A percentile compares a stretch with the other conserved stretches of the same genome.
phyloP scores from a whole-genome alignment of 768 basidiomycete genomes.

The Polyporus arcularius region DNA sequence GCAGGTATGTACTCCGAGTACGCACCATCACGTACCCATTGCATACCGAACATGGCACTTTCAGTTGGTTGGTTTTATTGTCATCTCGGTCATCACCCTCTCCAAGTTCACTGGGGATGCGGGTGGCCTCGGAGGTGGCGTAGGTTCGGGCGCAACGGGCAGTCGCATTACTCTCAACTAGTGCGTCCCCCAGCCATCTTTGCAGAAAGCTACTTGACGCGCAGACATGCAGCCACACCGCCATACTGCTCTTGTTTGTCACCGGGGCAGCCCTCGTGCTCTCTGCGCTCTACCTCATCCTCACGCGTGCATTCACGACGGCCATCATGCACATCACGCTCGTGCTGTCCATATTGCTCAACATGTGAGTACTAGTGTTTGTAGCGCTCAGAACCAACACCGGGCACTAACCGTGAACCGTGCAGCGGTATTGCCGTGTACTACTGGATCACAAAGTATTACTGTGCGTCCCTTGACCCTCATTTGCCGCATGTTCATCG shows the following conservation, averaged over 20 bases:
- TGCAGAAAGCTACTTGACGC: background rate
- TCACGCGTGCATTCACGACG: slow-evolving; percentile 72
- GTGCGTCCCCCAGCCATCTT: slow-evolving; percentile 38
- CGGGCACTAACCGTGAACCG: slow-evolving; percentile 3
- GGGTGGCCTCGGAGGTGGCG: slow-evolving; percentile 73
- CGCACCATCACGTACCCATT: background rate
- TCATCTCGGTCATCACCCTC: slow-evolving; percentile 65
- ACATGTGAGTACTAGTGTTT: slow-evolving; percentile 49
- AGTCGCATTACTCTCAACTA: slow-evolving; percentile 64
- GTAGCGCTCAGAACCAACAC: background rate
- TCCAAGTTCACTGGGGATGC: slow-evolving; percentile 54
- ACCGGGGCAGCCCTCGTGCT: slow-evolving; percentile 68
- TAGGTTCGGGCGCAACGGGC: slow-evolving; percentile 56
- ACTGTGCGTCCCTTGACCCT: slow-evolving; percentile 46
- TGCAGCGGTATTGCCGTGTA: slow-evolving; percentile 71
- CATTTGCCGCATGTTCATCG: background rate
- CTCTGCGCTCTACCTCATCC: slow-evolving; percentile 65
- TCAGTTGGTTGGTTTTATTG: slow-evolving; percentile 69
- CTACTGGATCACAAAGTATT: slow-evolving; percentile 72
- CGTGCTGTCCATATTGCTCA: slow-evolving; percentile 59
- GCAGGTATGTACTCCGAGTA: slow-evolving; percentile 43
- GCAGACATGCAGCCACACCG: slow-evolving; percentile 55
- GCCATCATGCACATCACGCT: slow-evolving; percentile 79
- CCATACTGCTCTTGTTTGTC: slow-evolving; percentile 75
- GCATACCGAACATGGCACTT: background rate